Conservation (phyloP, 768 basidiomycete species). For the Boletus patriciae region DNA sequence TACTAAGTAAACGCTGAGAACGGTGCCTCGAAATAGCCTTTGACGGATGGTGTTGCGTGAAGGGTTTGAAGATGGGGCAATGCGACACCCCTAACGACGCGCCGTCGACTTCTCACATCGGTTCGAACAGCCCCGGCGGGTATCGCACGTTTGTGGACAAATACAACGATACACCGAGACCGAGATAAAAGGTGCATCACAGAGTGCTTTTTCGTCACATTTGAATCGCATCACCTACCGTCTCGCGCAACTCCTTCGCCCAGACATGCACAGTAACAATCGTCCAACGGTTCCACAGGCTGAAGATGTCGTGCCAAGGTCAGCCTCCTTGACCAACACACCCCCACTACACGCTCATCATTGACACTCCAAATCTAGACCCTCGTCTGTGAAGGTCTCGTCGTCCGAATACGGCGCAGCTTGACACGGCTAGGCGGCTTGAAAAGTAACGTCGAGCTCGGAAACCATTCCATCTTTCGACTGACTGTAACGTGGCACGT, state of each 20-base stretch:
- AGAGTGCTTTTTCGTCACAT: not conserved
- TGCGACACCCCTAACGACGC: not conserved
- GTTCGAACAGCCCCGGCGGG: not conserved
- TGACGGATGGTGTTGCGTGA: not conserved
- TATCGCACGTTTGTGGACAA: not conserved
- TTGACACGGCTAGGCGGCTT: slow-evolving; percentile 5
- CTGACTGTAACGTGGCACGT: not conserved
- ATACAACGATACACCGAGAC: not conserved
- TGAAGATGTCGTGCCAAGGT: not conserved
- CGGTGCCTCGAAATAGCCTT: not conserved
- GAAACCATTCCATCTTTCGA: not conserved
- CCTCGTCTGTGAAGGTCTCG: not conserved
- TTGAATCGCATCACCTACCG: no score
- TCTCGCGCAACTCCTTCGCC: not conserved
- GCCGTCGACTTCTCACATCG: not conserved
- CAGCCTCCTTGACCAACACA: not conserved
- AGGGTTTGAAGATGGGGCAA: not conserved
- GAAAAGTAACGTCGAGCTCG: not conserved
- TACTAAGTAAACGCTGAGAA: not conserved
- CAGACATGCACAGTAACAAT: not conserved
- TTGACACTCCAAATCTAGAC: not conserved
- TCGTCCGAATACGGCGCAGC: slow-evolving; percentile 17
- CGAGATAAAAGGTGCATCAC: slow-evolving; percentile 1
- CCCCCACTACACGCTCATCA: not conserved
- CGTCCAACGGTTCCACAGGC: no score